Evolutionary conservation across 192 early-diverging fungal genomes (phyloP).

Genomic region (Phlyctochytrium planicorne): DNA sequence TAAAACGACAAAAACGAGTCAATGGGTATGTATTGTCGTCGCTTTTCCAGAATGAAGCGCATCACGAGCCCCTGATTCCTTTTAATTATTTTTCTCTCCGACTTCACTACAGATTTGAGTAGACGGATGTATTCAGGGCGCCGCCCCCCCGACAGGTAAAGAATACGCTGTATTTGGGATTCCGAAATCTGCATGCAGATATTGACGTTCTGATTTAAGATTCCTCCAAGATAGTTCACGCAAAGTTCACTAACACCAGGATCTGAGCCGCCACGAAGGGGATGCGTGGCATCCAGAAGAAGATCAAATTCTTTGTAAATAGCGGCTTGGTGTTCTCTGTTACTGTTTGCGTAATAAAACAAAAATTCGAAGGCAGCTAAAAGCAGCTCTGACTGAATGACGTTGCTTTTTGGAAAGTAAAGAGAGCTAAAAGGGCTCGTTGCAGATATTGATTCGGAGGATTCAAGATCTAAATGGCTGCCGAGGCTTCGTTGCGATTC

Average conservation of each 20-base stretch:
- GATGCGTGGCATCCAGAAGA: conserved; percentile 29
- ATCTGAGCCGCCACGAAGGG: conserved; percentile 20
- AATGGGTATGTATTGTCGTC: no score
- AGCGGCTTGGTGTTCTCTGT: conserved; percentile 16
- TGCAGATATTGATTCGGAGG: no score
- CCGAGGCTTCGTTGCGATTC: background rate
- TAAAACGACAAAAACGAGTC: conserved; percentile 7
- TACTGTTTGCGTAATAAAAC: conserved; percentile 19
- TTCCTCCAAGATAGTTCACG: conserved; percentile 14
- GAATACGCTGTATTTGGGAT: conserved; percentile 23
- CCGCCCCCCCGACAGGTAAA: conserved; percentile 21
- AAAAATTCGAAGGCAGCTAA: conserved; percentile 30
- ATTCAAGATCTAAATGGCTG: background rate
- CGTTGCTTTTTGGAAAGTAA: conserved; percentile 3
- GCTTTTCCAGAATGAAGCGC: conserved; percentile 21
- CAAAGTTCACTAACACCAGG: conserved; percentile 21
- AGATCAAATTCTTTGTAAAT: conserved; percentile 32
- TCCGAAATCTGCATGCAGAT: conserved; percentile 15
- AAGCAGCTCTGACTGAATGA: conserved; percentile 27
- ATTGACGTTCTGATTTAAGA: conserved; percentile 15
- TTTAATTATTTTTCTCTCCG: conserved; percentile 27
- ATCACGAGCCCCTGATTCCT: conserved; percentile 30
- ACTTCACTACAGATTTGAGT: conserved; percentile 20
- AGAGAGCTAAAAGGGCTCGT: background rate
- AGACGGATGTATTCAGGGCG: conserved; percentile 28